phyloP scores from a whole-genome alignment of 768 basidiomycete genomes.

The Suillus ampliporus region DNA sequence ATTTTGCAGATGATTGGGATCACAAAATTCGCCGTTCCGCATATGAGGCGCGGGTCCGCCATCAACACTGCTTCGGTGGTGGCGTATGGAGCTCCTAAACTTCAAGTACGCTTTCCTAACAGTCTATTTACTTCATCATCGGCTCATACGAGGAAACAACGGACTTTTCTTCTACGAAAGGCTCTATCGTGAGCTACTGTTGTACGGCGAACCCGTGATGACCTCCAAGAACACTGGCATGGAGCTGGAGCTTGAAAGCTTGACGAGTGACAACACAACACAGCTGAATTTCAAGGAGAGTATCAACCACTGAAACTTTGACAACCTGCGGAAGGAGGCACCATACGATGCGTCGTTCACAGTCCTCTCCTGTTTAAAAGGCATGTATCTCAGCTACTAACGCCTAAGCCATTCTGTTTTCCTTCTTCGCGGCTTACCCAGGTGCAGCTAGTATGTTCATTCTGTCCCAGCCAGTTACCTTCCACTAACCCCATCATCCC shows the following conservation, averaged over 20 bases:
- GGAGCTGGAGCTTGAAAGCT: too few species aligned
- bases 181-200: conserved; percentile 61
- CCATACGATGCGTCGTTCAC: not conserved
- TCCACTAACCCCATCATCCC: not conserved
- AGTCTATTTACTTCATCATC: too few species aligned
- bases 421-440: conserved; percentile 2
- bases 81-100: too few species aligned
- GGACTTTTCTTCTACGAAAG: conserved; percentile 66
- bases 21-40: too few species aligned
- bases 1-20: too few species aligned
- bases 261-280: conserved; percentile 60
- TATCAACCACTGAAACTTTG: conserved; percentile 26
- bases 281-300: conserved; percentile 47
- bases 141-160: conserved; percentile 27
- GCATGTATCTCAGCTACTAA: not conserved
- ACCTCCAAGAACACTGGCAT: too few species aligned
- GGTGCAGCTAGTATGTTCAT: conserved; percentile 7
- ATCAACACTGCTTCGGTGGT: too few species aligned
- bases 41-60: too few species aligned
- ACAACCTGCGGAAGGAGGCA: not conserved
- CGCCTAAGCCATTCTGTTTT: not conserved
- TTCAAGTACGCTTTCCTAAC: too few species aligned
- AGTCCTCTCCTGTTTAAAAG: not conserved
- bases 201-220: too few species aligned
- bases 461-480: not conserved